Percentiles rank a stretch among this genome's conserved stretches.
Conservation (phyloP, 176 grass and related monocot genomes). For the Carex scoparia region DNA sequence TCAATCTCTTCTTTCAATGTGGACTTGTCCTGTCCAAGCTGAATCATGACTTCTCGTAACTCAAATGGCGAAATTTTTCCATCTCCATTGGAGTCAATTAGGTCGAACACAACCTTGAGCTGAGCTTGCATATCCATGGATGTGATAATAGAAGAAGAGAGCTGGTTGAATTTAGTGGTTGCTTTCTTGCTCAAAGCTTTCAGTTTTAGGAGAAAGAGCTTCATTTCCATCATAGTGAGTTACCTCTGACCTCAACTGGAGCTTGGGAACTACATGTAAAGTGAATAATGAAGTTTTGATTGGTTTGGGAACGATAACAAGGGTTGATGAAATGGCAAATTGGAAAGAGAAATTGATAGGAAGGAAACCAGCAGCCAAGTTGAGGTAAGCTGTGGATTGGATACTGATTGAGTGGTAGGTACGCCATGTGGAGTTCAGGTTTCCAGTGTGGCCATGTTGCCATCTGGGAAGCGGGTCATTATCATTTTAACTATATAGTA, state of each 20-base stretch:
- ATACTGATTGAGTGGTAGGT: constrained; percentile 8
- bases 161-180: constrained; percentile 18
- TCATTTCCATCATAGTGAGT: neutral
- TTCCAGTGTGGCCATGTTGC: neutral
- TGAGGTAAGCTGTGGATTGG: neutral
- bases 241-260: neutral
- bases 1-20: constrained; percentile 18
- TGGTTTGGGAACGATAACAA: neutral
- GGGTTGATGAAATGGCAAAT: neutral
- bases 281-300: neutral
- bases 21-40: constrained; percentile 27
- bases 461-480: neutral
- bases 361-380: neutral
- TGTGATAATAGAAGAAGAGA: constrained; percentile 15
- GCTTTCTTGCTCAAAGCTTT: constrained; percentile 20
- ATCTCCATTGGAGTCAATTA: constrained; percentile 30
- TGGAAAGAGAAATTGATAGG: neutral
- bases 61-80: constrained; percentile 24
- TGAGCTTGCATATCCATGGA: constrained; percentile 29
- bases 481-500: neutral
- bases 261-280: neutral
- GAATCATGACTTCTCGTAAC: constrained; percentile 19
- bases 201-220: constrained; percentile 15
- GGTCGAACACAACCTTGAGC: constrained; percentile 27
- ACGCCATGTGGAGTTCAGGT: neutral